Conservation (phyloP, 164 flowering plant species). For the Platanus orientalis region DNA sequence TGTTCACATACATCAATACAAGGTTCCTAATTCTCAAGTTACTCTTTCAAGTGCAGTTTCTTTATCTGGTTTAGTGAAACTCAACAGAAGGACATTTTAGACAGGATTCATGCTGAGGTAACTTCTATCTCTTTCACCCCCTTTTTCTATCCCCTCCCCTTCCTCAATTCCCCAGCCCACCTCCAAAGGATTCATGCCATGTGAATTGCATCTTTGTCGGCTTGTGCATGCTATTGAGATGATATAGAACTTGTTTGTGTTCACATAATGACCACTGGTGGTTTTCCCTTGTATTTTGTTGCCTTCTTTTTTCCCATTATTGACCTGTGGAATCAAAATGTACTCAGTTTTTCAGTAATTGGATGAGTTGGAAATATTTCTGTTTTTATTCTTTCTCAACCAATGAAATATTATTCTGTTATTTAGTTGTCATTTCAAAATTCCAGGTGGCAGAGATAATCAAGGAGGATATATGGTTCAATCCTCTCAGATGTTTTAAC, state of each 20-base stretch:
- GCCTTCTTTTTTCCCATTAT: no score
- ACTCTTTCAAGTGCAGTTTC: slow-evolving; percentile 50
- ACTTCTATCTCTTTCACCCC: neutral
- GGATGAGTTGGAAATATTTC: no score
- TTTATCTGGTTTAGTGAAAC: slow-evolving; percentile 68
- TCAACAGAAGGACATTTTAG: slow-evolving; percentile 34
- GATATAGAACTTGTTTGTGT: no score
- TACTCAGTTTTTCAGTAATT: no score
- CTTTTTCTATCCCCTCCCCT: neutral
- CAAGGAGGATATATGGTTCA: slow-evolving; percentile 90
- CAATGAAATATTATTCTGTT: neutral
- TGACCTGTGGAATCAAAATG: no score
- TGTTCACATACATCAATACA: neutral
- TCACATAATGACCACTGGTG: no score
- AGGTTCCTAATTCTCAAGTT: neutral
- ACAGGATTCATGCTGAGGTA: slow-evolving; percentile 67
- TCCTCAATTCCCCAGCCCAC: neutral
- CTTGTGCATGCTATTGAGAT: no score
- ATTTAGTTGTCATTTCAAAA: neutral
- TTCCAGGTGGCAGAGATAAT: no score
- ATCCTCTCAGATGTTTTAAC: slow-evolving; percentile 76
- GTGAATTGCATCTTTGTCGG: no score
- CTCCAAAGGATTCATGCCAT: no score
- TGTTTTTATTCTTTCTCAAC: neutral
- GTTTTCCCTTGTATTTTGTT: no score